Conservation (phyloP, 2,329 filamentous ascomycete genomes). For the Fusarium euwallaceae region DNA sequence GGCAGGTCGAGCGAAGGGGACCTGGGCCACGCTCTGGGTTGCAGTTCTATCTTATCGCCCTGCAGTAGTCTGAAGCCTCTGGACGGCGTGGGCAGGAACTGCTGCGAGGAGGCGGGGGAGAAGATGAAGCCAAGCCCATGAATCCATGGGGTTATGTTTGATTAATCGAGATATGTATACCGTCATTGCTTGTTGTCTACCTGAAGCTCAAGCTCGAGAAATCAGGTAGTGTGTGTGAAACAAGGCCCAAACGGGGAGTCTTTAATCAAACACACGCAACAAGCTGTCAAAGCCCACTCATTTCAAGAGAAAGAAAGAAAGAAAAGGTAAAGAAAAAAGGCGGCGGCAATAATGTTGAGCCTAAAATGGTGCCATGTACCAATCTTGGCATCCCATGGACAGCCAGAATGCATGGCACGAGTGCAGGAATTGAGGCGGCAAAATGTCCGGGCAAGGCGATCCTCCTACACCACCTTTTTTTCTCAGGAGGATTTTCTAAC, state of each 20-base stretch:
- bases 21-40: constrained; percentile 8
- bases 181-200: neutral
- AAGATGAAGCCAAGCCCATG: neutral
- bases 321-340: neutral
- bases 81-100: constrained; percentile 13
- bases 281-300: neutral
- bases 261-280: constrained; percentile 36
- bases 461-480: neutral
- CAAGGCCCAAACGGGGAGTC: constrained; percentile 22
- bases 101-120: constrained; percentile 8
- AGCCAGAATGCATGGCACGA: constrained; percentile 23
- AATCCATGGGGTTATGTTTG: neutral
- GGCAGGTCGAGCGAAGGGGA: constrained; percentile 15
- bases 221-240: constrained; percentile 40
- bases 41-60: constrained; percentile 6
- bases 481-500: neutral
- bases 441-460: constrained; percentile 1
- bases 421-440: constrained; percentile 11
- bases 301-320: neutral
- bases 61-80: constrained; percentile 27
- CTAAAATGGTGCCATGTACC: constrained; percentile 14
- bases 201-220: neutral
- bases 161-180: neutral
- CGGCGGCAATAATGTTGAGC: constrained; percentile 12
- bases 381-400: constrained; percentile 13